A percentile compares a stretch with the other conserved stretches of the same genome.
Conservation (phyloP, 1,284 basidiomycete genomes). For the Tylopilus sp. region DNA sequence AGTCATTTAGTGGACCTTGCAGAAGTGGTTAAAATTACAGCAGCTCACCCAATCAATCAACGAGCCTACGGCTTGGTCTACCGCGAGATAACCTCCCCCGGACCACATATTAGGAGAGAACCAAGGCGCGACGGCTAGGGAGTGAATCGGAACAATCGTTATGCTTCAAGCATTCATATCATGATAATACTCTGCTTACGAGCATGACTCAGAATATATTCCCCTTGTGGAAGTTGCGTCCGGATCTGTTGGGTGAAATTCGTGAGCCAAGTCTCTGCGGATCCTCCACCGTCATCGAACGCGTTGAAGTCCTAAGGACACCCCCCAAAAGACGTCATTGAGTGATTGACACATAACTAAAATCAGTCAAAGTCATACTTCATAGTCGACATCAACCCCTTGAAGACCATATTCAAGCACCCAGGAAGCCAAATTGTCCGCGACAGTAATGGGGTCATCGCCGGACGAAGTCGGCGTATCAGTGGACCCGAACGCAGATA, state of each 20-base stretch:
- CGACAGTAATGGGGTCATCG: slow-evolving; percentile 49
- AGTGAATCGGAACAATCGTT: background rate
- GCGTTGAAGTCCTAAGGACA: slow-evolving; percentile 59
- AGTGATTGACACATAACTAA: background rate
- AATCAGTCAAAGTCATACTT: slow-evolving; percentile 39
- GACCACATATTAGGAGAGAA: slow-evolving; percentile 34
- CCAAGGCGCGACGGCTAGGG: slow-evolving; percentile 40
- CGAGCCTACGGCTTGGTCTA: slow-evolving; percentile 64
- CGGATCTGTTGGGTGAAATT: slow-evolving; percentile 54
- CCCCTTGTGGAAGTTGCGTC: slow-evolving; percentile 43
- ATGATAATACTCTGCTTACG: slow-evolving; percentile 29
- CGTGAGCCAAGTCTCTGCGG: slow-evolving; percentile 55
- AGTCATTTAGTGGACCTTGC: background rate
- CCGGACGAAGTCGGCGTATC: slow-evolving; percentile 59
- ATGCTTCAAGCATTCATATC: too few species aligned
- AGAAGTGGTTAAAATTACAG: background rate
- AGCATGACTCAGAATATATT: slow-evolving; percentile 52
- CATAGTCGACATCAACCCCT: slow-evolving; percentile 69
- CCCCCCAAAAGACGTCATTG: background rate
- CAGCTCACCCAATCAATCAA: slow-evolving; percentile 62
- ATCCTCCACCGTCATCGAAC: slow-evolving; percentile 48
- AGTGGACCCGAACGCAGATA: slow-evolving; percentile 64
- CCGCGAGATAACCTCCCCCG: slow-evolving; percentile 66
- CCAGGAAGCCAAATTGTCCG: slow-evolving; percentile 59
- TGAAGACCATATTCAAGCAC: slow-evolving; percentile 61